phyloP scores from a whole-genome alignment of 108 stramenopile species.

The Licmophora abbreviata region DNA sequence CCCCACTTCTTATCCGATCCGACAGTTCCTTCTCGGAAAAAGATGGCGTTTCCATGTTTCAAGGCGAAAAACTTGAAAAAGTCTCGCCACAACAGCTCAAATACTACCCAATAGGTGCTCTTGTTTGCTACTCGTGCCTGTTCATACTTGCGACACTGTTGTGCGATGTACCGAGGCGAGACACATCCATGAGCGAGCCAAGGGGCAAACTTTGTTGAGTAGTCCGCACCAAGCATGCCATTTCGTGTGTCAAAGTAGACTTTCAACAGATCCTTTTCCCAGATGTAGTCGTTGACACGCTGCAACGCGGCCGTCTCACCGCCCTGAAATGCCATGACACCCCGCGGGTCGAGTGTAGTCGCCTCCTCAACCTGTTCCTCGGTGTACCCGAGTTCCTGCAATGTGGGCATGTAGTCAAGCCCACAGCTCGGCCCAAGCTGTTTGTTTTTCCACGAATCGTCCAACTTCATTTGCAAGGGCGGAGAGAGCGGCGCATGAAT shows the following conservation, averaged over 20 bases:
- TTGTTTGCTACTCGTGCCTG: constrained; percentile 81
- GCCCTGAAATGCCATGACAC: constrained; percentile 79
- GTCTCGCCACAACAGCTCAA: constrained; percentile 95
- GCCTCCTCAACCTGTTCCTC: constrained; percentile 39
- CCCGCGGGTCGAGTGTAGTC: constrained; percentile 38
- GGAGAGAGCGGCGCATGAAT: constrained; percentile 56
- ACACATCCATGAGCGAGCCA: constrained; percentile 93
- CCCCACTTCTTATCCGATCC: constrained; percentile 40
- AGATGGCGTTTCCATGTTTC: constrained; percentile 83
- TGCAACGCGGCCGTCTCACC: constrained; percentile 87
- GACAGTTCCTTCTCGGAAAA: constrained; percentile 69
- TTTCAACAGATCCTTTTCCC: constrained; percentile 78
- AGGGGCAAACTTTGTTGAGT: constrained; percentile 92
- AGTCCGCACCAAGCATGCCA: constrained; percentile 93
- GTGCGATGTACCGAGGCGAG: constrained; percentile 78
- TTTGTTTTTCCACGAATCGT: constrained; percentile 17
- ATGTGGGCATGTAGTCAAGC: constrained; percentile 38
- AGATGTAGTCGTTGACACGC: constrained; percentile 87
- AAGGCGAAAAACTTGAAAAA: constrained; percentile 90
- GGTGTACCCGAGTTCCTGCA: constrained; percentile 71
- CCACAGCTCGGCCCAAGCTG: constrained; percentile 14
- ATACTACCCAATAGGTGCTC: constrained; percentile 95
- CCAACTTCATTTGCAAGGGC: constrained; percentile 33
- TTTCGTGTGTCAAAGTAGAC: constrained; percentile 95
- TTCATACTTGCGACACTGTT: constrained; percentile 84